A percentile compares a stretch with the other conserved stretches of the same genome.
These are phyloP conservation scores for Terfezia claveryi DNA, from an alignment of 495 filamentous ascomycete genomes.

Conservation along the genomic window DNA sequence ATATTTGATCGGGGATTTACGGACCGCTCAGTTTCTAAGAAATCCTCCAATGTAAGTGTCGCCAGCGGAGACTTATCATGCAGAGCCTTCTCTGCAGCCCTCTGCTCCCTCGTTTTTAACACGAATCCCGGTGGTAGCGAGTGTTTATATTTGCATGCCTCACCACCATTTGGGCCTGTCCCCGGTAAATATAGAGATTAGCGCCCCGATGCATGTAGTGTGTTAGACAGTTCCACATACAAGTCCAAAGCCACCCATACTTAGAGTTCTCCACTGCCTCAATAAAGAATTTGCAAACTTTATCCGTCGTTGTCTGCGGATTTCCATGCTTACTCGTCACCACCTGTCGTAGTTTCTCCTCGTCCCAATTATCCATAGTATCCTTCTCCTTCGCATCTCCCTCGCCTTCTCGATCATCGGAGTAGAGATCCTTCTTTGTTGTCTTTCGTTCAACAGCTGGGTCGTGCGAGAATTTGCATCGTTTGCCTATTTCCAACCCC, in stretches of 20 bases:
- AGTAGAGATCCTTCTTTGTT: constrained; percentile 80
- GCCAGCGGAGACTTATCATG: constrained; percentile 90
- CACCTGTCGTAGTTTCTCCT: constrained; percentile 78
- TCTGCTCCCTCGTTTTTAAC: constrained; percentile 92
- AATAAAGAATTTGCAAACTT: constrained; percentile 98
- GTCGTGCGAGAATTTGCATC: constrained; percentile 97
- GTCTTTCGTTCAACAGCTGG: constrained; percentile 68
- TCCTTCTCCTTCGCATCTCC: constrained; percentile 74
- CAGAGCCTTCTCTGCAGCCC: constrained; percentile 87
- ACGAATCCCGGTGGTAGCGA: constrained; percentile 90
- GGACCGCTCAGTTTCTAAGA: constrained; percentile 81
- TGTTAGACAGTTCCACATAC: constrained; percentile 17
- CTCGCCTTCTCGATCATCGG: constrained; percentile 49
- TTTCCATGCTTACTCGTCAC: constrained; percentile 93
- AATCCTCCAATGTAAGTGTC: constrained; percentile 91
- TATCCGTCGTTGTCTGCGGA: constrained; percentile 86
- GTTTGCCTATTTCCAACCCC: constrained; percentile 29
- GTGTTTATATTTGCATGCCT: constrained; percentile 98
- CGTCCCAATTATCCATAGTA: constrained; percentile 89
- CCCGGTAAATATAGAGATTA: not conserved
- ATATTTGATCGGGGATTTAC: not conserved
- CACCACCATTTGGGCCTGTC: constrained; percentile 60
- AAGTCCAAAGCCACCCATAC: constrained; percentile 98
- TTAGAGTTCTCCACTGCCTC: constrained; percentile 94
- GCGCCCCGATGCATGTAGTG: not conserved